Conservation (phyloP, 73 alveolate species). For the Breviolum minutum region DNA sequence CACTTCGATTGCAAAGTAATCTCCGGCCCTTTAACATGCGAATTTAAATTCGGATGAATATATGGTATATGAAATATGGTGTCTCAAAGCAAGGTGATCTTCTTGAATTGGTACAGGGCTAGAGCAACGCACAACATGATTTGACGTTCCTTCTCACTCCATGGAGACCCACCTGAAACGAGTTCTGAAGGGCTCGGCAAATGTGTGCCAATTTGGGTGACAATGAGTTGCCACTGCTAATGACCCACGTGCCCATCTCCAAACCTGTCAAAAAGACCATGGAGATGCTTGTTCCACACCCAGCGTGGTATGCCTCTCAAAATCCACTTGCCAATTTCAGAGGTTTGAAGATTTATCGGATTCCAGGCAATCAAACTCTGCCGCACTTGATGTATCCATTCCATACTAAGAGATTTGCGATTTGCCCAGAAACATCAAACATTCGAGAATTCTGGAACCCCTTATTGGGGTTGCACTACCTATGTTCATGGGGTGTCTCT, state of each 20-base stretch:
- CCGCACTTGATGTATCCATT: too few relatives aligned
- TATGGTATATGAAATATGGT: too few relatives aligned
- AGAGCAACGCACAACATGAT: too few relatives aligned
- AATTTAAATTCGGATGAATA: too few relatives aligned
- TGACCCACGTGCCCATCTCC: constrained; percentile 88
- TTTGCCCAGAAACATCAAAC: too few relatives aligned
- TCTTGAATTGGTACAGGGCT: neutral
- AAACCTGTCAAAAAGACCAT: constrained; percentile 6
- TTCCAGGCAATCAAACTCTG: too few relatives aligned
- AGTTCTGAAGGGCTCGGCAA: constrained; percentile 20
- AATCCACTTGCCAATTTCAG: neutral
- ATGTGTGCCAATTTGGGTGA: constrained; percentile 53
- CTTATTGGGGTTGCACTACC: too few relatives aligned
- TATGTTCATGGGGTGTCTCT: too few relatives aligned
- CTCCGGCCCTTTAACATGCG: too few relatives aligned
- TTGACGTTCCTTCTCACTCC: neutral
- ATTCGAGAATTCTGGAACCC: too few relatives aligned
- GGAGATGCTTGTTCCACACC: neutral
- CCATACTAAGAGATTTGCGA: too few relatives aligned
- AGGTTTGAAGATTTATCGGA: neutral
- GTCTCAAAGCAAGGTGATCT: neutral
- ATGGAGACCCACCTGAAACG: constrained; percentile 30
- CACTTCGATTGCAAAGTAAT: neutral
- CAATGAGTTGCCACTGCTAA: constrained; percentile 80
- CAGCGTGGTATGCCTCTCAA: neutral